A percentile compares a stretch with the other conserved stretches of the same genome.
Conservation (phyloP, 345 rosid genomes). For the Cardamine resedifolia region DNA sequence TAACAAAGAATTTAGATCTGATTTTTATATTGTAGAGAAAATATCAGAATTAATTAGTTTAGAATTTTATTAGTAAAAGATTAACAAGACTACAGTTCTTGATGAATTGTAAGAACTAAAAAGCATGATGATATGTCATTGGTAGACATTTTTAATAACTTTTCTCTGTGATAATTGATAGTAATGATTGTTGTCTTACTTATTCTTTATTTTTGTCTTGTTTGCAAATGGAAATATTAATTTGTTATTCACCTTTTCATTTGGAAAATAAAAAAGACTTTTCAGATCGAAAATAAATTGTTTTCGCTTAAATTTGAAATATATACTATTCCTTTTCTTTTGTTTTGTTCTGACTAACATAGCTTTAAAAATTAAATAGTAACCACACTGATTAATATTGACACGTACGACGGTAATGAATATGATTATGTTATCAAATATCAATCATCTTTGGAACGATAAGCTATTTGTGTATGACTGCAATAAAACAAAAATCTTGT, state of each 20-base stretch:
- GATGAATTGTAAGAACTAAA: slow-evolving; percentile 2
- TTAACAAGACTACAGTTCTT: not conserved
- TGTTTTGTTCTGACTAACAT: not conserved
- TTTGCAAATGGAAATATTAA: not conserved
- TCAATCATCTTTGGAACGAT: not conserved
- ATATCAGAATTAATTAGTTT: too few species aligned
- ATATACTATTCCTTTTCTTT: not conserved
- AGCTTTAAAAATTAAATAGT: not conserved
- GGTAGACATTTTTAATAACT: slow-evolving; percentile 1
- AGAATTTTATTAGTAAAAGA: too few species aligned
- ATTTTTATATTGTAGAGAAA: not conserved
- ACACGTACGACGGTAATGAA: not conserved
- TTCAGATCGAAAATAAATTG: not conserved
- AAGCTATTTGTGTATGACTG: not conserved
- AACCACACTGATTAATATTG: not conserved
- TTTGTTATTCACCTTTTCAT: not conserved
- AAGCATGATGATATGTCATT: slow-evolving; percentile 6
- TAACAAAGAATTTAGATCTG: not conserved
- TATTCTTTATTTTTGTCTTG: slow-evolving; percentile 35
- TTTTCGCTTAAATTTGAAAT: not conserved
- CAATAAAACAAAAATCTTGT: not conserved
- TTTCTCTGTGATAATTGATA: slow-evolving; percentile 27
- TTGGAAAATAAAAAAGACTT: not conserved
- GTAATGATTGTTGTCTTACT: slow-evolving; percentile 24
- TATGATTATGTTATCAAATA: not conserved